Conservation (phyloP, 1,139 yeast species). For the Yamadazyma buinensis region DNA sequence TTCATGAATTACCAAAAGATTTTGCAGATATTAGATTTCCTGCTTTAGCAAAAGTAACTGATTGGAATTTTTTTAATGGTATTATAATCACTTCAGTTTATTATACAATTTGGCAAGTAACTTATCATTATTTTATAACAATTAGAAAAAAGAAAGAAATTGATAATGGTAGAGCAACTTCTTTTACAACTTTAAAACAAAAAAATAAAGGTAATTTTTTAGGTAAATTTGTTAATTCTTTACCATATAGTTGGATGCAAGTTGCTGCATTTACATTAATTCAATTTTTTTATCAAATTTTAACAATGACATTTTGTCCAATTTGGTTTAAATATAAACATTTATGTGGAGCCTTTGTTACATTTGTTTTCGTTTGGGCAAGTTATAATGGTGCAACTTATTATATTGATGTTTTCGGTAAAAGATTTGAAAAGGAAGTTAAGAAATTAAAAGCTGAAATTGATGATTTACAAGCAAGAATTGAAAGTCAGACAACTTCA, state of each 20-base stretch:
- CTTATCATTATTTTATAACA: slow-evolving; percentile 90
- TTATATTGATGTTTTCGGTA: slow-evolving; percentile 88
- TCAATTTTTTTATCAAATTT: slow-evolving; percentile 81
- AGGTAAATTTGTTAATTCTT: slow-evolving; percentile 76
- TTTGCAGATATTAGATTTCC: slow-evolving; percentile 63
- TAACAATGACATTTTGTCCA: slow-evolving; percentile 90
- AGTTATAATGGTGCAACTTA: slow-evolving; percentile 93
- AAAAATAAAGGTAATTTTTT: slow-evolving; percentile 60
- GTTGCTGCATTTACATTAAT: slow-evolving; percentile 79
- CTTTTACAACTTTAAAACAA: slow-evolving; percentile 79
- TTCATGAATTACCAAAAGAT: slow-evolving; percentile 67
- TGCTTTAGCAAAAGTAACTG: slow-evolving; percentile 64
- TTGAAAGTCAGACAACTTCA: slow-evolving; percentile 35
- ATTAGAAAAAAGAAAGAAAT: slow-evolving; percentile 75
- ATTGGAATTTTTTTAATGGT: slow-evolving; percentile 73
- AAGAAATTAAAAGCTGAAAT: slow-evolving; percentile 67
- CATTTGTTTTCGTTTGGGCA: slow-evolving; percentile 71
- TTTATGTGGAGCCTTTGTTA: slow-evolving; percentile 66
- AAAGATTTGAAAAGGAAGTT: slow-evolving; percentile 81
- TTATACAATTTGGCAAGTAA: slow-evolving; percentile 87
- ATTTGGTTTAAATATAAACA: slow-evolving; percentile 71
- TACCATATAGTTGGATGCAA: slow-evolving; percentile 82
- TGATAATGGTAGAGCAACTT: slow-evolving; percentile 80
- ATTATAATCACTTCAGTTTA: slow-evolving; percentile 77
- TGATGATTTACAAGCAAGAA: slow-evolving; percentile 50